These are phyloP conservation scores for Amoebophrya sp. DNA, from an alignment of 169 alveolate species.

Conservation along the genomic window DNA sequence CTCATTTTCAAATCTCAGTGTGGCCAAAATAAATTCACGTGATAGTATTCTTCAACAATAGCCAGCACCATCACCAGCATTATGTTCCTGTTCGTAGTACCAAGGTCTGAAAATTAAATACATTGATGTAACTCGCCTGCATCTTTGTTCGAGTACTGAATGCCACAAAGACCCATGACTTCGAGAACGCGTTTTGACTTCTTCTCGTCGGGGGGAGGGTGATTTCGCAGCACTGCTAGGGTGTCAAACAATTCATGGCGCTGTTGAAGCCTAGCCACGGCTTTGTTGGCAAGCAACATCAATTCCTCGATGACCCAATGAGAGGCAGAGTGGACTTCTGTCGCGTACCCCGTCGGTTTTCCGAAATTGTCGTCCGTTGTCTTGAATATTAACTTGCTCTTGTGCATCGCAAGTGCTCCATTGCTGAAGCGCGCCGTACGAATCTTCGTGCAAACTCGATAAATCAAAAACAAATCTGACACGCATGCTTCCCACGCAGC, in stretches of 20 bases:
- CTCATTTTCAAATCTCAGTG: no score
- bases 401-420: background rate
- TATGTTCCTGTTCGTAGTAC: no score
- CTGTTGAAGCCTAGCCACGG: constrained; percentile 69
- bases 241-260: background rate
- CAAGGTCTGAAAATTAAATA: no score
- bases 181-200: background rate
- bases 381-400: background rate
- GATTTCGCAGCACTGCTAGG: constrained; percentile 17
- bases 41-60: no score
- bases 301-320: constrained; percentile 88
- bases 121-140: background rate
- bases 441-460: background rate
- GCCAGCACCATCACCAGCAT: no score
- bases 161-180: background rate
- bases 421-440: background rate
- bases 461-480: background rate
- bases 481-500: background rate
- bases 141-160: background rate
- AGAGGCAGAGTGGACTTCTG: constrained; percentile 38
- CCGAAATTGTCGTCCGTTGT: background rate
- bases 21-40: no score
- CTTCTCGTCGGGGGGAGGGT: constrained; percentile 25
- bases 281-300: constrained; percentile 91
- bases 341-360: background rate